phyloP scores from a whole-genome alignment of 2,329 filamentous ascomycete species.

The Graphilbum sp. region DNA sequence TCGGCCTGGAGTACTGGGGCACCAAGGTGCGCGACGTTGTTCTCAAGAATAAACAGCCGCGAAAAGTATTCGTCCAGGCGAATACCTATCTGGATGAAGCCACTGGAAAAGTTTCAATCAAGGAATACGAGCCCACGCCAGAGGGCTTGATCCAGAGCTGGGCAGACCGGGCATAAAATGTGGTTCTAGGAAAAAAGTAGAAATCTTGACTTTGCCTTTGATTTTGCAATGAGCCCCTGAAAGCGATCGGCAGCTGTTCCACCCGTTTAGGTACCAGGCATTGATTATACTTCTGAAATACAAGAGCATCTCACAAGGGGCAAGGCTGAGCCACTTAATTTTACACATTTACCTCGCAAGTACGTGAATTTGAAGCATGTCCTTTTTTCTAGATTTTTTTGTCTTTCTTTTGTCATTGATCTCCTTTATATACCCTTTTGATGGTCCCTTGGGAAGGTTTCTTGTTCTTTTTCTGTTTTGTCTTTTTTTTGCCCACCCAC shows the following conservation, averaged over 20 bases:
- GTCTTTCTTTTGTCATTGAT: constrained; percentile 3
- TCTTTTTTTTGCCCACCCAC: constrained; percentile 2
- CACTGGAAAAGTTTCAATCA: constrained; percentile 55
- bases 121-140: constrained; percentile 70
- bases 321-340: too few relatives aligned
- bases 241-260: too few relatives aligned
- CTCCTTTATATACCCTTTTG: neutral
- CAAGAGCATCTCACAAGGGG: too few relatives aligned
- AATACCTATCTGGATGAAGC: constrained; percentile 62
- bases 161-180: constrained; percentile 40
- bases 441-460: neutral
- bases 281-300: too few relatives aligned
- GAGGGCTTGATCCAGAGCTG: constrained; percentile 76
- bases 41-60: constrained; percentile 60
- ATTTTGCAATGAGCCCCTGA: too few relatives aligned
- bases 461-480: neutral
- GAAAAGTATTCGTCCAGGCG: constrained; percentile 86
- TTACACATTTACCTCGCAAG: too few relatives aligned
- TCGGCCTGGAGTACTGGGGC: constrained; percentile 71
- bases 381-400: constrained; percentile 3
- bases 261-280: too few relatives aligned
- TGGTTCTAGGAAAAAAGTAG: too few relatives aligned
- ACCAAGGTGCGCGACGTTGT: constrained; percentile 63
- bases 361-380: too few relatives aligned
- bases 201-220: too few relatives aligned